A percentile compares a stretch with the other conserved stretches of the same genome.
Conservation (phyloP, 2,329 filamentous ascomycete genomes). For the Paecilomyces niveus region DNA sequence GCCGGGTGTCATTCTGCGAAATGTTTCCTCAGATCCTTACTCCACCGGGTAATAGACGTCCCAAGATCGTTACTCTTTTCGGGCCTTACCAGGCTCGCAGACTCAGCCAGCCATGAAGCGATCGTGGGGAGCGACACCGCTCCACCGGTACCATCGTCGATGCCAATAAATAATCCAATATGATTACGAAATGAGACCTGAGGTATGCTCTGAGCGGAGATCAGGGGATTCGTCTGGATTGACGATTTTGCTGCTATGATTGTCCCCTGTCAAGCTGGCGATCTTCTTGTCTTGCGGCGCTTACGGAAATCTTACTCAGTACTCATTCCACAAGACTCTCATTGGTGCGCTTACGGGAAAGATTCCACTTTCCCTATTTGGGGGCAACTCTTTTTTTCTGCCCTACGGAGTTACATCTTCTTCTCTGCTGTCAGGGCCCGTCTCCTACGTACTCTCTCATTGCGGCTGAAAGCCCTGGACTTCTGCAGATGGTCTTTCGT, state of each 20-base stretch:
- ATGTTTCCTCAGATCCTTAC: neutral
- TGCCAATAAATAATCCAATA: neutral
- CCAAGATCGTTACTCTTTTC: neutral
- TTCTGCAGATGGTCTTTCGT: neutral
- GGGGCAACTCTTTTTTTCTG: neutral
- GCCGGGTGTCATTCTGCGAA: neutral
- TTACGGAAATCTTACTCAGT: neutral
- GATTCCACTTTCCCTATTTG: neutral
- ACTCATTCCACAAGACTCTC: neutral
- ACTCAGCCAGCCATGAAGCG: neutral
- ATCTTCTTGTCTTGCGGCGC: neutral
- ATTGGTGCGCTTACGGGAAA: neutral
- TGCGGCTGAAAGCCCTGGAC: neutral
- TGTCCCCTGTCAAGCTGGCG: neutral
- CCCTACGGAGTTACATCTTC: too few species aligned
- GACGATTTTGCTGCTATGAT: neutral
- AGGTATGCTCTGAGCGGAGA: neutral
- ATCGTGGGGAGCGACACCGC: neutral
- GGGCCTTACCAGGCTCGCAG: neutral
- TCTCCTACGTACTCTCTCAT: neutral
- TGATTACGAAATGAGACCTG: neutral
- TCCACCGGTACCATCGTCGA: neutral
- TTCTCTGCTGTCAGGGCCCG: neutral
- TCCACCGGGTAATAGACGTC: neutral
- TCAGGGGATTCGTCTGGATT: neutral